phyloP scores from a whole-genome alignment of 139 green algal genomes.

The Volvox africanus region DNA sequence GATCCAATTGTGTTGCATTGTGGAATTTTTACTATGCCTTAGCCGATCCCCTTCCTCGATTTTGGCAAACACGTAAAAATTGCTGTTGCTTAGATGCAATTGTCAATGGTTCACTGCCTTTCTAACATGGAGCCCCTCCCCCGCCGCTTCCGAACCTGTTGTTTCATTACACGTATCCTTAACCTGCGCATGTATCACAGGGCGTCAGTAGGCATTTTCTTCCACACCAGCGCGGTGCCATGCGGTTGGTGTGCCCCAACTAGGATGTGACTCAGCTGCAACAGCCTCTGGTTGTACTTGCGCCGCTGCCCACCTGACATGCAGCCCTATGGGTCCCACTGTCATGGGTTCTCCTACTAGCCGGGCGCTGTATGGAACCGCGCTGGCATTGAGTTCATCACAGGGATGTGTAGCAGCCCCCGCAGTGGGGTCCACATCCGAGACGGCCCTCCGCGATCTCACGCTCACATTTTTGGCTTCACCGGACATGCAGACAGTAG shows the following conservation, averaged over 20 bases:
- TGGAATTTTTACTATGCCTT: too few relatives aligned
- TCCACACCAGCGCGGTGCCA: conserved; percentile 14
- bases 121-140: too few relatives aligned
- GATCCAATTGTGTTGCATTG: too few relatives aligned
- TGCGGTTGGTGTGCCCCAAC: conserved; percentile 24
- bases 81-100: too few relatives aligned
- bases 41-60: too few relatives aligned
- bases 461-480: conserved; percentile 16
- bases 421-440: not conserved
- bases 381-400: too few relatives aligned
- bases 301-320: not conserved
- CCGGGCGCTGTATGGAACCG: not conserved
- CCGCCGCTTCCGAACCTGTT: too few relatives aligned
- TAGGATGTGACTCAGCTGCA: conserved; percentile 1
- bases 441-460: conserved; percentile 8
- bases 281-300: conserved; percentile 8
- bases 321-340: not conserved
- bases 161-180: not conserved
- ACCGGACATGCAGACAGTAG: conserved; percentile 20
- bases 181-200: not conserved
- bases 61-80: too few relatives aligned
- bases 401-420: not conserved
- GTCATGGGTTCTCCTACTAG: too few relatives aligned
- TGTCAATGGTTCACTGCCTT: too few relatives aligned
- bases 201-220: not conserved